Percentiles rank a stretch among this genome's conserved stretches.
These are phyloP conservation scores for Mycena polygramma DNA, from an alignment of 768 basidiomycete species.

Conservation along the genomic window DNA sequence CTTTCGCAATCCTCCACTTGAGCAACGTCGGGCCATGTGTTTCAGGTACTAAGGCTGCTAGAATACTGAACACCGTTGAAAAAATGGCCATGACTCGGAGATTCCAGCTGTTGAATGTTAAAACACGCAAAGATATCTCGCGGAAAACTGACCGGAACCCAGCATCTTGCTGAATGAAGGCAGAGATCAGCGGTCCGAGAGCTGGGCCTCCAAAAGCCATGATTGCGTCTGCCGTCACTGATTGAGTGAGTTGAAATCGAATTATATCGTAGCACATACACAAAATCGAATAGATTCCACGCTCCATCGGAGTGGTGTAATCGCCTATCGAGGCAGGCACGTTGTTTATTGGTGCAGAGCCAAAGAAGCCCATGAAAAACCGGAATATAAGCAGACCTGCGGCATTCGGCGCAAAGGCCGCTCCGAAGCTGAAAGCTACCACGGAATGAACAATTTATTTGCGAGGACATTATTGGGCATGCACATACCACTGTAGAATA, in stretches of 20 bases:
- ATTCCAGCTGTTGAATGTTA: conserved; percentile 24
- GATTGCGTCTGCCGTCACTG: conserved; percentile 18
- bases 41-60: conserved; percentile 25
- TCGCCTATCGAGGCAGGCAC: conserved; percentile 32
- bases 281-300: conserved; percentile 16
- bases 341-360: conserved; percentile 27
- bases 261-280: conserved; percentile 14
- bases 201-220: conserved; percentile 34
- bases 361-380: conserved; percentile 34
- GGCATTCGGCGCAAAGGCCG: conserved; percentile 26
- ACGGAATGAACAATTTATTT: not conserved
- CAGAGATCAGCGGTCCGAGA: conserved; percentile 26
- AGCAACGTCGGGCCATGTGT: conserved; percentile 35
- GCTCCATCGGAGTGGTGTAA: conserved; percentile 9
- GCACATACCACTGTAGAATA: conserved; percentile 30
- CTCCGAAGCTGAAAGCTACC: conserved; percentile 30
- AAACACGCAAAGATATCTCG: not conserved
- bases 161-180: conserved; percentile 31
- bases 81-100: conserved; percentile 34
- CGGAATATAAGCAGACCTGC: conserved; percentile 29
- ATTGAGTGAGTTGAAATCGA: not conserved
- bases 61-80: conserved; percentile 24
- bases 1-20: conserved; percentile 26
- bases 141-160: conserved; percentile 20
- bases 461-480: not conserved